Evolutionary conservation across 2,329 filamentous ascomycete genomes (phyloP), one percentile per base, ranked within the genome.

Genomic region (Beauveria sp.): DNA sequence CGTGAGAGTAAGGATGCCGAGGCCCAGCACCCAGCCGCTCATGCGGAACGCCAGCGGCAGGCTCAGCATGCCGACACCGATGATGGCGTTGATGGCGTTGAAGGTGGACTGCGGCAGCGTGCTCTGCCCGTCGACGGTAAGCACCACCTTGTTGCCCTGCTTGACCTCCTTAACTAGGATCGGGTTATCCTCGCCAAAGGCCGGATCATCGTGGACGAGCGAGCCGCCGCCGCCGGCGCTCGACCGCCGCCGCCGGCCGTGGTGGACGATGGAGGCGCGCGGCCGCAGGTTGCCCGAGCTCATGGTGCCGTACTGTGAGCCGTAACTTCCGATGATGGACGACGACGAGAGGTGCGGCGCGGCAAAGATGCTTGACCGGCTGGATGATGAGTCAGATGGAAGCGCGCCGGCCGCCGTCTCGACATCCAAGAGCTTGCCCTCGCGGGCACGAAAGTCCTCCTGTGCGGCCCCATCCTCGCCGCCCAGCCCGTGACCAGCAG

Each of bases 21-120:
- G 80, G 57, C 94, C 94, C 63, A 91, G 84, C 46, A 96, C 74
- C 92, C 92, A 96, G 55, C 92, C 93, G 14, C 90, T 87, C 72
- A 96, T 92, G 68, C 87, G 91, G 68, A 97, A 79, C 6, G 90
- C 93, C 70, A 97, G 82, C 6, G 93, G 94, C 59, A 99, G 78
- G 73, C 91, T 96, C 55, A 99, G 80, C 34, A 99, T 77, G 1
- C 93, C 93, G 34, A 99, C 88, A 18, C 92, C 92, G 63, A 97
- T 93, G 62, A 97, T 78, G 55, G 96, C 91, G 65, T 96, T 96
- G 71, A 93, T 93, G 3, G 91, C 96, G 75, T 99, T 99, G 80
- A 97, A 96, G 64, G 97, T 84, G 7, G 93, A 97, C 76, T 97
- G 93, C 0, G 92, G 92, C 18, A 97, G 80, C 1, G 93, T 99